Conservation (phyloP, 192 early-diverging fungal species). For the Coemansia javaensis region DNA sequence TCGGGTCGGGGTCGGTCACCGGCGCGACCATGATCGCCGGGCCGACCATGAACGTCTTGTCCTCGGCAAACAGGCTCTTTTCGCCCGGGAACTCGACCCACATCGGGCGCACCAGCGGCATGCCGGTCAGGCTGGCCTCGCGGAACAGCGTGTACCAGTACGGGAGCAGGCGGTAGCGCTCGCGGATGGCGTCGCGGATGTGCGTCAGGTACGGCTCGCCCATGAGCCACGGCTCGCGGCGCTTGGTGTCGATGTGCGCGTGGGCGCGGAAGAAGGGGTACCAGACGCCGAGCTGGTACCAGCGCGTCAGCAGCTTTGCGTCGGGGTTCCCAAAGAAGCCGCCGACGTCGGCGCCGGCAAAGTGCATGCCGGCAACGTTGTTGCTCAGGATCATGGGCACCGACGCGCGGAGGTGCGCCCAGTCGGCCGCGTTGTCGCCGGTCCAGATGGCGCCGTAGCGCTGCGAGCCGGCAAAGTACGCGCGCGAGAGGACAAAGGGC, state of each 20-base stretch:
- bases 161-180: conserved; percentile 85
- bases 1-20: conserved; percentile 50
- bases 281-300: conserved; percentile 94
- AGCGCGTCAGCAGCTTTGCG: conserved; percentile 83
- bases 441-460: conserved; percentile 97
- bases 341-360: conserved; percentile 92
- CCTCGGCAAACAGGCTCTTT: conserved; percentile 69
- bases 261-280: conserved; percentile 98
- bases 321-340: conserved; percentile 97
- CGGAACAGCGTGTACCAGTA: conserved; percentile 91
- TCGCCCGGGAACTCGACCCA: conserved; percentile 82
- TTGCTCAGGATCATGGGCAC: conserved; percentile 89
- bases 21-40: conserved; percentile 69
- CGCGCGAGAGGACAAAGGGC: conserved; percentile 93
- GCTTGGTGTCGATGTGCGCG: conserved; percentile 95
- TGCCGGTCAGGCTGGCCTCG: conserved; percentile 67
- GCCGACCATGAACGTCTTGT: conserved; percentile 91
- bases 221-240: conserved; percentile 94
- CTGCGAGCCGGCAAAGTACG: conserved; percentile 95
- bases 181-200: conserved; percentile 74
- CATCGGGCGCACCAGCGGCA: conserved; percentile 87
- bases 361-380: conserved; percentile 81
- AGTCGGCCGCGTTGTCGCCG: conserved; percentile 89
- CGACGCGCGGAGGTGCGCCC: conserved; percentile 78
- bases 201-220: conserved; percentile 75